These are phyloP conservation scores for Colletotrichum destructivum DNA, from an alignment of 2,329 filamentous ascomycete species.

Conservation along the genomic window DNA sequence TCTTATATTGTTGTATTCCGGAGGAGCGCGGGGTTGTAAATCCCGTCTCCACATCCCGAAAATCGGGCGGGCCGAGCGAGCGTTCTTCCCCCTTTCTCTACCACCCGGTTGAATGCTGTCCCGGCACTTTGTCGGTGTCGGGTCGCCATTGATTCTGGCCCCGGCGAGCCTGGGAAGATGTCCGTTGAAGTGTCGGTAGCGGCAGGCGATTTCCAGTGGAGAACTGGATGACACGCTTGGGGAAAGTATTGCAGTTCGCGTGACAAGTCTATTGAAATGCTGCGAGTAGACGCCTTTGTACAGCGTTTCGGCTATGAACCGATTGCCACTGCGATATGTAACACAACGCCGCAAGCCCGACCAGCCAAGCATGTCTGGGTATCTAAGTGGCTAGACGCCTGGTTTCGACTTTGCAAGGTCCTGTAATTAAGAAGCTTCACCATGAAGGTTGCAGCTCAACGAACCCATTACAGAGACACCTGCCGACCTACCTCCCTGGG, in stretches of 20 bases:
- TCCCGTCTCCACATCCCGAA: slow-evolving; percentile 40
- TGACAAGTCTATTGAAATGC: neutral
- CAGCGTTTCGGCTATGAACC: neutral
- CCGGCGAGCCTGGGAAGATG: neutral
- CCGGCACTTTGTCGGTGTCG: slow-evolving; percentile 24
- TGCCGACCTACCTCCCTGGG: no score
- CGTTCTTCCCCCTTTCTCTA: slow-evolving; percentile 12
- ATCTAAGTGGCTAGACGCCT: neutral
- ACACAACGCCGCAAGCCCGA: neutral
- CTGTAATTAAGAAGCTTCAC: neutral
- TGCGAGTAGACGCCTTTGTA: neutral
- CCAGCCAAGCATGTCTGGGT: no score
- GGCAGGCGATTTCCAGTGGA: slow-evolving; percentile 7
- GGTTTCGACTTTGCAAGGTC: neutral
- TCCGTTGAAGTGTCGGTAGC: slow-evolving; percentile 1
- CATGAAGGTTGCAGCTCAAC: neutral
- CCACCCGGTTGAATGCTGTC: slow-evolving; percentile 40
- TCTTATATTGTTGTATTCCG: slow-evolving; percentile 16
- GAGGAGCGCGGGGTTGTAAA: slow-evolving; percentile 38
- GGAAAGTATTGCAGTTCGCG: slow-evolving; percentile 5
- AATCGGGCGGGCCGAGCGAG: slow-evolving; percentile 36
- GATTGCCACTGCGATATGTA: neutral
- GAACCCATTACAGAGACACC: neutral
- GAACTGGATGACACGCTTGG: slow-evolving; percentile 9
- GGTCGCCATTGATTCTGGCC: neutral